Evolutionary conservation across 495 filamentous ascomycete species (phyloP), one percentile per base, ranked within the genome.

Genomic region (Staphylotrichum tortipilum): DNA sequence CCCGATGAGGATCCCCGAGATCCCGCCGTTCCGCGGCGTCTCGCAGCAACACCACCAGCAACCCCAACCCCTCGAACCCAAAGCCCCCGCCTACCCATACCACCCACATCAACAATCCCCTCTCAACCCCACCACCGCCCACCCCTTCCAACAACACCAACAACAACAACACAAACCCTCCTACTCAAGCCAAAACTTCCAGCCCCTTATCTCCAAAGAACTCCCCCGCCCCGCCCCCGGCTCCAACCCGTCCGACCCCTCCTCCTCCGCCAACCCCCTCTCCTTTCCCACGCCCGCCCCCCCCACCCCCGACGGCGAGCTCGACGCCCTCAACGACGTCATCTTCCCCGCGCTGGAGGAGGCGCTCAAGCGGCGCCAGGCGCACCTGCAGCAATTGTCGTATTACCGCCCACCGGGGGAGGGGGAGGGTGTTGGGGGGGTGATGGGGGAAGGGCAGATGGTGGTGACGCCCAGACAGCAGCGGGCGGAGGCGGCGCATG

Each of bases 341-440:
- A 83, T 98, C 44, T 76, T 96, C 42, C 92, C 92, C 2, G 94
- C 92, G 6, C 78, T 98, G 6, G 84, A 89, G 63, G 84, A 89
- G 48, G 90, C 92, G 5, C 79, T 97, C 30, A 80, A 83, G 54
- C 83, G 92, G 29, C 83, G 92, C 36, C 79, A 83, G 54, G 78
- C 80, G 52, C 72, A 76, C 23, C 67, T 88, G 23, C 78, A 83
- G 60, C 73, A 78, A 57, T 55, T 71, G 14, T n/a, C n/a, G n/a
- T n/a, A n/a, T n/a, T 71, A 73, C 53, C 68, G 74, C 18, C 64
- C 63, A n/a, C n/a, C n/a, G n/a, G 51, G 54, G 72, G 50, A 50
- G 44, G 52, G 72, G 50, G 38, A 51, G 30, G 49, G 59, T 47
- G 44, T 57, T 30, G 43, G 59, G 34, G n/a, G n/a, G n/a, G n/a